These are phyloP conservation scores for Exophiala sp. DNA, from an alignment of 2,329 filamentous ascomycete genomes.

Conservation along the genomic window DNA sequence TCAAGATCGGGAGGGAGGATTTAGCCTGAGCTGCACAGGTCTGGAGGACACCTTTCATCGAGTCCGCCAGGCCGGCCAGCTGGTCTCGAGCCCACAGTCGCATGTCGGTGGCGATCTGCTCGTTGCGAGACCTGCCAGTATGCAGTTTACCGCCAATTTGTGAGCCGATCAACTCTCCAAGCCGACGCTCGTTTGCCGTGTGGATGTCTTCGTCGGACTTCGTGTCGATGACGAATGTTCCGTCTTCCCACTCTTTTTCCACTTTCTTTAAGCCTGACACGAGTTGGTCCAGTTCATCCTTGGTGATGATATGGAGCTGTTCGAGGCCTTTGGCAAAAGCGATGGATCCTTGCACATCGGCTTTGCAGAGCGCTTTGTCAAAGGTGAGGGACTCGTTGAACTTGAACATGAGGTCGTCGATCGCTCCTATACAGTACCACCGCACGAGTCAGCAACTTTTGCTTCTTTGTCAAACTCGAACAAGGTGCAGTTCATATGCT, in stretches of 20 bases:
- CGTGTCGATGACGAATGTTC: slow-evolving; percentile 29
- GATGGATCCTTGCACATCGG: slow-evolving; percentile 74
- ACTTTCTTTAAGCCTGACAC: slow-evolving; percentile 62
- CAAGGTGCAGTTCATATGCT: not conserved
- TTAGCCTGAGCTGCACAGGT: slow-evolving; percentile 65
- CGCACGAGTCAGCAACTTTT: not conserved
- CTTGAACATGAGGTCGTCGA: slow-evolving; percentile 77
- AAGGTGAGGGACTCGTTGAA: slow-evolving; percentile 80
- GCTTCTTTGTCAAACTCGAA: not conserved
- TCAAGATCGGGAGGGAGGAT: slow-evolving; percentile 67
- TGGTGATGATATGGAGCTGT: slow-evolving; percentile 66
- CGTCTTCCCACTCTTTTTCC: slow-evolving; percentile 39
- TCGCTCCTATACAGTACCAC: slow-evolving; percentile 17
- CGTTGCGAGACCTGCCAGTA: slow-evolving; percentile 79
- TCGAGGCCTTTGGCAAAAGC: slow-evolving; percentile 76
- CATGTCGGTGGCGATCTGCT: slow-evolving; percentile 88
- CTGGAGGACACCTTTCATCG: slow-evolving; percentile 63
- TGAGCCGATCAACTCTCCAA: slow-evolving; percentile 81
- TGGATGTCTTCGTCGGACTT: slow-evolving; percentile 52
- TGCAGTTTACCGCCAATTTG: slow-evolving; percentile 79
- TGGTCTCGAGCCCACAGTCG: slow-evolving; percentile 78
- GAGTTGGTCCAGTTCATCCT: slow-evolving; percentile 67
- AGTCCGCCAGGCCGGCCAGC: slow-evolving; percentile 62
- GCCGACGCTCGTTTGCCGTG: slow-evolving; percentile 64
- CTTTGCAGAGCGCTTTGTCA: slow-evolving; percentile 69